phyloP scores from a whole-genome alignment of 148 eudicot species.

The Diospyros lotus region DNA sequence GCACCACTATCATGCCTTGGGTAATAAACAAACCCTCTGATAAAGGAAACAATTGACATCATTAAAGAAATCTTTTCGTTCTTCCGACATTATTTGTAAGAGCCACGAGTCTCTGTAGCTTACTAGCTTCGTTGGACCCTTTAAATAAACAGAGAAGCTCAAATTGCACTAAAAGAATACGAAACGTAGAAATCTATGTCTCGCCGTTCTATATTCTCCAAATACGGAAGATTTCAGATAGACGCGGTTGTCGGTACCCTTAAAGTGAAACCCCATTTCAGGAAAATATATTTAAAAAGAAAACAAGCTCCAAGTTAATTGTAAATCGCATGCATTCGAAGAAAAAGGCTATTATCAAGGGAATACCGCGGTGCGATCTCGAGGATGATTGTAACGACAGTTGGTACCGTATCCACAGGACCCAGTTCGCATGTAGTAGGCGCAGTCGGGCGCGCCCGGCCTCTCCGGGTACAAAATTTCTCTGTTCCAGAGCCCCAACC shows the following conservation, averaged over 20 bases:
- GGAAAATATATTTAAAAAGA: no score
- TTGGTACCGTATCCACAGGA: conserved; percentile 62
- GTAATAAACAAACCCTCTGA: not conserved
- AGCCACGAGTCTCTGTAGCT: not conserved
- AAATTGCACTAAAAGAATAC: not conserved
- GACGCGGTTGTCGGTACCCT: not conserved
- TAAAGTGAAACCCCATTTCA: no score
- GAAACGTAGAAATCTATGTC: not conserved
- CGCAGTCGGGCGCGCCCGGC: conserved; percentile 63
- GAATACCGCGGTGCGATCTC: conserved; percentile 60
- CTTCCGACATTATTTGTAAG: not conserved
- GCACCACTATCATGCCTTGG: not conserved
- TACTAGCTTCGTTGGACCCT: no score
- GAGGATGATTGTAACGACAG: conserved; percentile 85
- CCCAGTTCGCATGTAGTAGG: conserved; percentile 76
- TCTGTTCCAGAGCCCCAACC: conserved; percentile 46
- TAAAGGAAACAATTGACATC: not conserved
- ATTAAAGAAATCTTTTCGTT: not conserved
- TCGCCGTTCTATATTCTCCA: not conserved
- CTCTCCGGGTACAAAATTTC: conserved; percentile 64
- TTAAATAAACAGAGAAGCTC: not conserved
- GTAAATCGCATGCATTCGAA: not conserved
- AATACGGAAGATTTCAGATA: not conserved
- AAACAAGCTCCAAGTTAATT: not conserved
- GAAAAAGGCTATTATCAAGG: not conserved